phyloP scores from a whole-genome alignment of 257 asterid species.

The Galeopsis tetrahit region DNA sequence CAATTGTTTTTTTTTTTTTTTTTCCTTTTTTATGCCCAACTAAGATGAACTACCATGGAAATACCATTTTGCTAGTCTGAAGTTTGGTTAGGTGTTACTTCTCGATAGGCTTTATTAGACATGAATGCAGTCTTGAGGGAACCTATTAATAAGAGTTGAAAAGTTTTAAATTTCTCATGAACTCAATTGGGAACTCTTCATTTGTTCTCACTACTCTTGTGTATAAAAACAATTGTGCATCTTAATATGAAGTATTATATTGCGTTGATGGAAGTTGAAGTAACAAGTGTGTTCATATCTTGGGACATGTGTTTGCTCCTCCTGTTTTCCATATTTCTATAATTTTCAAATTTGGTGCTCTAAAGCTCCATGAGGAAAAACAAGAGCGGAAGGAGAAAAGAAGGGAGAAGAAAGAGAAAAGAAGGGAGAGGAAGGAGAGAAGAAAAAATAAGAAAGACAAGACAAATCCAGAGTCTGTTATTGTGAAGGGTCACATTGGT shows the following conservation, averaged over 20 bases:
- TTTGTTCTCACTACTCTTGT: neutral
- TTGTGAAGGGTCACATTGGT: slow-evolving; percentile 13
- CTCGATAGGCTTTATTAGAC: neutral
- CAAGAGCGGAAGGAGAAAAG: slow-evolving; percentile 43
- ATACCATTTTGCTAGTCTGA: neutral
- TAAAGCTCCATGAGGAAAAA: slow-evolving; percentile 68
- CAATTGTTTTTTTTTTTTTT: neutral
- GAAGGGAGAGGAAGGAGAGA: slow-evolving; percentile 20
- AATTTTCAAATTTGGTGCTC: slow-evolving; percentile 62
- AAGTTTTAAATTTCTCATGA: neutral
- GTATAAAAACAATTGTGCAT: neutral
- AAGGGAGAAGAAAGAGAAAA: slow-evolving; percentile 32
- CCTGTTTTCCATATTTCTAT: slow-evolving; percentile 46
- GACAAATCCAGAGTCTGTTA: slow-evolving; percentile 28
- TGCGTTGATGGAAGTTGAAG: neutral
- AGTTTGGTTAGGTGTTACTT: neutral
- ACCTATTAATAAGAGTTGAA: neutral
- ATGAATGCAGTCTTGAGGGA: neutral
- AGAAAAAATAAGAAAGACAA: slow-evolving; percentile 35
- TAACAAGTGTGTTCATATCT: slow-evolving; percentile 7
- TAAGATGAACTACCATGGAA: neutral
- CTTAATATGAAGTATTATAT: neutral
- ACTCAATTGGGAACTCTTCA: neutral
- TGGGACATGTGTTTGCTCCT: slow-evolving; percentile 34
- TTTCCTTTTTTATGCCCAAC: neutral